phyloP scores from a whole-genome alignment of 352 stramenopile genomes.

The Blastocystis sp. region DNA sequence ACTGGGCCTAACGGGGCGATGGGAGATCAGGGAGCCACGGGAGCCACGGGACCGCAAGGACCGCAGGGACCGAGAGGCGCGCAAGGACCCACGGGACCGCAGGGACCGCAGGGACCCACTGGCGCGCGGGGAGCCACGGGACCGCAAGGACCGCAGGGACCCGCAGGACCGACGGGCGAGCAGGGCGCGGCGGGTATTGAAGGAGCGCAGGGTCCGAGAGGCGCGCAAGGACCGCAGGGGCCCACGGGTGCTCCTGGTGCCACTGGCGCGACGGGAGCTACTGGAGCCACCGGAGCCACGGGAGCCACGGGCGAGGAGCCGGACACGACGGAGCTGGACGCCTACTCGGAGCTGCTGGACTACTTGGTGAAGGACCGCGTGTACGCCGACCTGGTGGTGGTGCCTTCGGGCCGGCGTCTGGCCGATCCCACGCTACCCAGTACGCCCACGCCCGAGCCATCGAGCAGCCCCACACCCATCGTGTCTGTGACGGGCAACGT shows the following conservation, averaged over 20 bases:
- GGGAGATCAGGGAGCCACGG: neutral
- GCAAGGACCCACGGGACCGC: neutral
- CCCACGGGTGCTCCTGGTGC: too few relatives aligned
- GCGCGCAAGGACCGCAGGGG: neutral
- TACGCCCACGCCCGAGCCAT: too few relatives aligned
- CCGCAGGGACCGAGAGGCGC: neutral
- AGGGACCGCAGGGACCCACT: neutral
- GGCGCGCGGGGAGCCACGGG: neutral
- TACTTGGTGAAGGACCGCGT: constrained; percentile 1
- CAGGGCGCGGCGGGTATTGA: neutral
- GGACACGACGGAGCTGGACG: neutral
- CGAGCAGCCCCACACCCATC: too few relatives aligned
- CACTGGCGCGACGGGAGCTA: too few relatives aligned
- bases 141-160: constrained; percentile 8
- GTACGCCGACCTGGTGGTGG: neutral
- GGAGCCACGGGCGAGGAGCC: neutral
- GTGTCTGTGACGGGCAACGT: too few relatives aligned
- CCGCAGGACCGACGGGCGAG: constrained; percentile 5
- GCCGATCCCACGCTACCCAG: too few relatives aligned
- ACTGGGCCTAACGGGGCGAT: neutral
- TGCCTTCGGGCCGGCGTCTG: too few relatives aligned
- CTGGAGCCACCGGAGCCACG: too few relatives aligned
- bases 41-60: constrained; percentile 41
- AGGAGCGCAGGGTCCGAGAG: neutral
- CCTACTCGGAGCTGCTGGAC: constrained; percentile 11